phyloP scores from a whole-genome alignment of 2,329 filamentous ascomycete genomes.

The Cryphonectria parasitica region DNA sequence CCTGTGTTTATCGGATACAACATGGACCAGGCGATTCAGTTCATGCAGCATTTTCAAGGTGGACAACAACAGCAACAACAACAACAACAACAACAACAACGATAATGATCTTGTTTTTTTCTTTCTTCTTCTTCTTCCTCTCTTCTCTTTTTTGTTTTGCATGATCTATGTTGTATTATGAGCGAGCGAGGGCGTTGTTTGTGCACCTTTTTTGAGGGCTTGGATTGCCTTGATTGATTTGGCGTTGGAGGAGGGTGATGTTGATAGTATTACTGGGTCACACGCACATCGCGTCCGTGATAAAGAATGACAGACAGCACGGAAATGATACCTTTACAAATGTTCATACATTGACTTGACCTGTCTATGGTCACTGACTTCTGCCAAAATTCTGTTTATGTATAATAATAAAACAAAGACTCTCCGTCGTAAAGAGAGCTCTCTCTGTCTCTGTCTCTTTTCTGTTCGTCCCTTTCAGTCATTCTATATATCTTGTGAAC shows the following conservation, averaged over 20 bases:
- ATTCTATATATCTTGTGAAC: no score
- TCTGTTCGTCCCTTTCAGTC: background rate
- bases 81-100: slow-evolving; percentile 39
- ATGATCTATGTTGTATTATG: background rate
- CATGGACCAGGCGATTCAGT: slow-evolving; percentile 76
- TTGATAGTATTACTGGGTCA: background rate
- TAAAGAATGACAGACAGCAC: background rate
- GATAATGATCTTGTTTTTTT: slow-evolving; percentile 21
- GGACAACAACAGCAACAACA: slow-evolving; percentile 33
- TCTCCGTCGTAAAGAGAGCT: background rate
- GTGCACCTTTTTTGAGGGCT: background rate
- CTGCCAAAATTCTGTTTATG: background rate
- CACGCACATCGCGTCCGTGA: background rate
- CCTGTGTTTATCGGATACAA: slow-evolving; percentile 94
- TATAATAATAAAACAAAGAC: background rate
- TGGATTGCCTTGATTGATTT: background rate
- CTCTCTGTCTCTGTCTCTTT: background rate
- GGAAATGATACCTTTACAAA: background rate
- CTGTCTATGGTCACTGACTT: background rate
- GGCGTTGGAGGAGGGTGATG: slow-evolving; percentile 1
- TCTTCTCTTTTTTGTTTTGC: background rate
- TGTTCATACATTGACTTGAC: background rate
- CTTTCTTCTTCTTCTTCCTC: background rate
- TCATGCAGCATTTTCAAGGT: slow-evolving; percentile 66
- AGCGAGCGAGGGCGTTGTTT: slow-evolving; percentile 27